A percentile compares a stretch with the other conserved stretches of the same genome.
These are phyloP conservation scores for Beauveria sp. DNA, from an alignment of 2,329 filamentous ascomycete genomes.

Conservation along the genomic window DNA sequence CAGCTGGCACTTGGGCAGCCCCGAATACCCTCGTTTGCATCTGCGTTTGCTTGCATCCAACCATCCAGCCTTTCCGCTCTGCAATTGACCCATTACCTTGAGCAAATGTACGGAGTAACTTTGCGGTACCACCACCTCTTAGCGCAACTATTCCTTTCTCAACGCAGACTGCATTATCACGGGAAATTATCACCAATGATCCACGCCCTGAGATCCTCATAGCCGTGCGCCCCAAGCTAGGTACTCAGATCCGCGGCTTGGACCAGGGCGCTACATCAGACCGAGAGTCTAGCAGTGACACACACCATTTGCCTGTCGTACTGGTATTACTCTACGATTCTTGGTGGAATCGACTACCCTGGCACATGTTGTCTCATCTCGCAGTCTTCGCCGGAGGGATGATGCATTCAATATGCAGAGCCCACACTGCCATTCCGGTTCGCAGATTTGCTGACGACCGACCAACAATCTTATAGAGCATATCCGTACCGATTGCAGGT, in stretches of 20 bases:
- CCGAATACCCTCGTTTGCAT: background rate
- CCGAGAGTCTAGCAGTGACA: background rate
- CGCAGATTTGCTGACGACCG: background rate
- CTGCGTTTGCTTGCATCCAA: background rate
- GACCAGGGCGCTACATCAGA: background rate
- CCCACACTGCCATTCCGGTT: background rate
- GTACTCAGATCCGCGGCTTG: background rate
- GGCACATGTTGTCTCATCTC: background rate
- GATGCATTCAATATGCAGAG: background rate
- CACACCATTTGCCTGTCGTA: background rate
- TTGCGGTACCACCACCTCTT: background rate
- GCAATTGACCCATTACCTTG: too few species aligned
- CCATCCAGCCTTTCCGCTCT: background rate
- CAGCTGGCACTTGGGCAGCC: background rate
- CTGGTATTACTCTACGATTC: background rate
- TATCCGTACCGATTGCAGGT: background rate
- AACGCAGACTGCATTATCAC: background rate
- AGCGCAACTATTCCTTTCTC: background rate
- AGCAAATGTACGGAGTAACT: background rate
- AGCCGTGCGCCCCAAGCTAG: background rate
- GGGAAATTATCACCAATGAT: background rate
- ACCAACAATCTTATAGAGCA: constrained; percentile 2
- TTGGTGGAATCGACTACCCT: background rate
- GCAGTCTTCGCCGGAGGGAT: background rate
- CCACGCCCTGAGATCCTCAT: background rate